Evolutionary conservation across 257 asterid species (phyloP).

Genomic region (Capsicum rhomboideum): DNA sequence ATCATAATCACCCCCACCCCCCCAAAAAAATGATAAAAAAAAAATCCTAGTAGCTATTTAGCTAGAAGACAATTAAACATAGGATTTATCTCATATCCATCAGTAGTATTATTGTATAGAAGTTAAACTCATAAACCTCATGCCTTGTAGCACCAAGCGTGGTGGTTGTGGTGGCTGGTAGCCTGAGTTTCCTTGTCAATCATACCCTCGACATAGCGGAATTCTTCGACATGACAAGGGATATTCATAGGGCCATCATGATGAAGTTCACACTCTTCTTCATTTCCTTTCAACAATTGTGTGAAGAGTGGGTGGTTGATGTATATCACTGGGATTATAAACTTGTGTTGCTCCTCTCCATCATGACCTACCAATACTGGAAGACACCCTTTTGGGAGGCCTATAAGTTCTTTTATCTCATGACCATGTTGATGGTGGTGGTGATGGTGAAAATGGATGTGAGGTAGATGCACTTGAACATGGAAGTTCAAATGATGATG

Average conservation of each 20-base stretch:
- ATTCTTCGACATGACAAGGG: constrained; percentile 38
- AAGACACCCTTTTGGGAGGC: constrained; percentile 29
- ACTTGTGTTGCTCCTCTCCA: constrained; percentile 30
- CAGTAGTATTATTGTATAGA: not conserved
- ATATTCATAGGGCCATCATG: constrained; percentile 34
- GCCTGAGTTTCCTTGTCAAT: constrained; percentile 22
- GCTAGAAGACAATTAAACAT: not conserved
- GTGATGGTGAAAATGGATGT: constrained; percentile 1
- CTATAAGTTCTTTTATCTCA: constrained; percentile 4
- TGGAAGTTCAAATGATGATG: not conserved
- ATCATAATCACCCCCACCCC: not conserved
- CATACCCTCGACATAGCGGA: constrained; percentile 24
- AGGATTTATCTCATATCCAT: not conserved
- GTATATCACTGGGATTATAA: constrained; percentile 31
- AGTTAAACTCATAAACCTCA: not conserved
- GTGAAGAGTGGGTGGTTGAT: constrained; percentile 33
- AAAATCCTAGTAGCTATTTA: not conserved
- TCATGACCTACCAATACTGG: constrained; percentile 33
- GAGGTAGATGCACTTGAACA: constrained; percentile 1
- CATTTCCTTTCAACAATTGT: constrained; percentile 30
- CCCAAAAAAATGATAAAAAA: not conserved
- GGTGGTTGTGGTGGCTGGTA: not conserved
- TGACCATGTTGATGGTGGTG: not conserved
- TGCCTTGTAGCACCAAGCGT: constrained; percentile 3
- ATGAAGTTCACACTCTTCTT: constrained; percentile 35